Evolutionary conservation across 306 rosid genomes (phyloP), one percentile per base, ranked within the genome.

Genomic region (Sesbania bispinosa): DNA sequence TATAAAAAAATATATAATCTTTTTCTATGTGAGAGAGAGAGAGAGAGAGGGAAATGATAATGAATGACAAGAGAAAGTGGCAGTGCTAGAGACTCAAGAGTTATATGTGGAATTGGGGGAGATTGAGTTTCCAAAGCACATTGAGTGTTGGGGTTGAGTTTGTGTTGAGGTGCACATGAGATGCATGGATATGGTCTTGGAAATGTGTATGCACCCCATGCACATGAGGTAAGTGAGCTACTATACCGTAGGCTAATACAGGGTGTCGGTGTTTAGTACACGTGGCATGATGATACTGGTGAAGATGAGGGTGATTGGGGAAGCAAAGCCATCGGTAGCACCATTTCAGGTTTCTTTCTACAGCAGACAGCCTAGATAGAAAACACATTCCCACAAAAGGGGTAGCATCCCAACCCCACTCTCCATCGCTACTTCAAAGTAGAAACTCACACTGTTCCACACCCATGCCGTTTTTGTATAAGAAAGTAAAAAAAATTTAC

Each of bases 281-380:
- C 83, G 80, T 85, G 92, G 82, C 85, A 18, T 1, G 33, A 75
- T 42, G 67, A 1, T 7, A 86, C 77, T 85, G 93, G 89, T 47
- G 26, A 71, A 15, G 42, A 30, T 77, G 87, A 76, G 78, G 78
- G 83, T 51, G 48, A 82, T 29, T 26, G 3, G 18, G 93, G 96
- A 86, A 86, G 85, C 98, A 93, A 86, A 70, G 6, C 15, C 90
- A 88, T 93, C 83, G 96, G 77, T 42, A 69, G 18, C 10, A 77
- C 33, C 71, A 77, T 38, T 74, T 82, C 26, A 84, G 83, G 84
- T 80, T 85, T 63, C 86, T 71, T 84, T 64, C 57, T 78, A 69
- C 45, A 64, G 81, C 85, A 85, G 87, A 86, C 88, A 84, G 36
- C 74, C 9, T 63, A 59, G 69, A 73, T 27, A 29, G 5, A 41